Evolutionary conservation across 2,329 filamentous ascomycete species (phyloP), one percentile per base, ranked within the genome.

Genomic region (Calonectria hawksworthii): DNA sequence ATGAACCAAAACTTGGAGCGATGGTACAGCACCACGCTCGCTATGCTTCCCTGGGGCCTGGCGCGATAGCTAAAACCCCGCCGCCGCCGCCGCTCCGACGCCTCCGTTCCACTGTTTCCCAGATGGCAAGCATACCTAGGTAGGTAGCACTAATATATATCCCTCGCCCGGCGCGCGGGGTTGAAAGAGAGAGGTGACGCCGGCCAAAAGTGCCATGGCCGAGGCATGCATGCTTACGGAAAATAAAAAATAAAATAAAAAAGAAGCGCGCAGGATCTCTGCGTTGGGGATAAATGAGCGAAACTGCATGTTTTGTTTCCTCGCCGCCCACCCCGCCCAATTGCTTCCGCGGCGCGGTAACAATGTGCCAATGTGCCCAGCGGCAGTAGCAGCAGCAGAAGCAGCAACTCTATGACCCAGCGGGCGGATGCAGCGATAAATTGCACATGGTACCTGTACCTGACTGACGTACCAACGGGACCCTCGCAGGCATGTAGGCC

Each of bases 91-190:
- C 67, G 38, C 59, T 72, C 70, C 52, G 64, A 63, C 54, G 44
- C 44, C 64, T 64, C 54, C 54, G 70, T 64, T 61, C 51, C 70
- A 67, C 61, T 66, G 32, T 59, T 38, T 47, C 61, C 34, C 44
- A 30, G 28, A 44, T 26, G 51, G 69, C 50, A 71, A 71, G 50
- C 69, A 66, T 63, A 14, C 34, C 34, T 36, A 47, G 44, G 21
- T 47, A 61, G 30, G 68, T 32, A 44, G 18, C 61, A 64, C 34
- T 47, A 44, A 63, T 44, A 47, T 71, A 34, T 68, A 64, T 73
- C 47, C 54, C 54, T 68, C 56, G 70, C 61, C n/a, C 70, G 64
- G 70, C 61, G 61, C 65, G 70, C 47, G 56, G 65, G 69, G 69
- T 66, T 47, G 61, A 72, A 14, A 36, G 50, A 30, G 21, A 32